Base-by-base conservation (phyloP, 2,329 filamentous ascomycete genomes). In the Claviceps sp. region DNA sequence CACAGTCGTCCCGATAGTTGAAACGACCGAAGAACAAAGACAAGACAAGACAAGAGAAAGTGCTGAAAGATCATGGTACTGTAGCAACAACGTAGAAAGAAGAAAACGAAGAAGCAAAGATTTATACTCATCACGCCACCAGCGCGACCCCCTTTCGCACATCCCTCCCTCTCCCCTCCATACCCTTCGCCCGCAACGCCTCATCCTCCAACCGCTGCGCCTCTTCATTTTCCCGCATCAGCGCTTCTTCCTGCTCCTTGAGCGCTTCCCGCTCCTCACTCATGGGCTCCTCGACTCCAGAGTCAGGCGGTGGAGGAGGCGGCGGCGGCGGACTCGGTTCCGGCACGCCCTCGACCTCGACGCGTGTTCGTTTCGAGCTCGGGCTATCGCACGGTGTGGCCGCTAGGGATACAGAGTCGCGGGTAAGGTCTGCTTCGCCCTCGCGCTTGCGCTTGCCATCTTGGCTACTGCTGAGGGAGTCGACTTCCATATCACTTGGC, bases 361-460 rank as follows among this genome's bases (percentile, higher is more conserved):
- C 74, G 56, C 74, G 75, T 49, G 75, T 54, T 13, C 74, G 71
- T 65, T 80, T 81, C 30, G 74, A 64, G 40, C 72, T 76, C 22
- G 77, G 77, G n/a, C 72, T 71, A 57, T 83, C 81, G 1, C 71
- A 72, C 1, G 78, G 76, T 1, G 75, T 77, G 41, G 67, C 60
- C 40, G 66, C 70, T 1, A 70, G 67, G 30, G 73, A 73, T 16
- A 68, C 70, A 38, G 57, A 34, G 30, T 34, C 58, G 7, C 18
- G 37, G 5, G 57, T 57, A 40, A 67, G 30, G 30, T 11, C 64
- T 0, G 59, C 59, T n/a, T 65, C 65, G 36, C 83, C 59, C n/a
- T 65, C 65, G 36, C 83, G 76, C 65, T 88, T 89, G 9, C 85
- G 78, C 65, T 89, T 88, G 48, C 77, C 70, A 26, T 77, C 75